phyloP scores from a whole-genome alignment of 805 yeast species.

The Debaryomyces maramus region DNA sequence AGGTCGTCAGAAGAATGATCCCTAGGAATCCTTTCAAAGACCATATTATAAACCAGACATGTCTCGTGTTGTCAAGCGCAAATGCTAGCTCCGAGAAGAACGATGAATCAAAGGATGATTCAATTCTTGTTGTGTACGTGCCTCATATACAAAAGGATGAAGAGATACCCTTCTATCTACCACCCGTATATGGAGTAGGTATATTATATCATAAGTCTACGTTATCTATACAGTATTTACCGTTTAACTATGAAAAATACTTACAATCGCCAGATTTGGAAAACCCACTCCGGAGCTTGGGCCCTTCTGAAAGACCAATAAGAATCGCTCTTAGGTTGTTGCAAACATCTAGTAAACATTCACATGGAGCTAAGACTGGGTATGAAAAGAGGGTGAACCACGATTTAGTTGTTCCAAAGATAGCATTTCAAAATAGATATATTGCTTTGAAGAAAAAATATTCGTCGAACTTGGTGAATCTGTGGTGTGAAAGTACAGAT shows the following conservation, averaged over 20 bases:
- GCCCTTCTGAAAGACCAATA: constrained; percentile 59
- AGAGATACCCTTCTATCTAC: constrained; percentile 85
- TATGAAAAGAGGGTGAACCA: constrained; percentile 87
- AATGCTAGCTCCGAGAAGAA: constrained; percentile 1
- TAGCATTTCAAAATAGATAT: constrained; percentile 79
- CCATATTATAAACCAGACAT: constrained; percentile 79
- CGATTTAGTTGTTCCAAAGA: constrained; percentile 81
- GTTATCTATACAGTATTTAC: constrained; percentile 74
- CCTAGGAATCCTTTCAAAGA: constrained; percentile 92
- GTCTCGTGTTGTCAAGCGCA: constrained; percentile 48
- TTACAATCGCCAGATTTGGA: constrained; percentile 15
- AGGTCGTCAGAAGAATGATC: constrained; percentile 78
- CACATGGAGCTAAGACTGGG: constrained; percentile 79
- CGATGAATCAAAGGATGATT: constrained; percentile 23
- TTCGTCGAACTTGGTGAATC: constrained; percentile 69
- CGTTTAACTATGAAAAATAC: constrained; percentile 43
- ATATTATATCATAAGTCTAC: constrained; percentile 49
- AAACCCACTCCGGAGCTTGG: constrained; percentile 28
- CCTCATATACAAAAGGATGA: constrained; percentile 67
- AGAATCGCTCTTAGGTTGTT: constrained; percentile 81
- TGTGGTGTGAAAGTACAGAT: constrained; percentile 93
- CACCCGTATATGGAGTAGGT: constrained; percentile 78
- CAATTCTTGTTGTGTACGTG: constrained; percentile 65
- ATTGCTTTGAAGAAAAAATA: constrained; percentile 78
- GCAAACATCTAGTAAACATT: constrained; percentile 80